These are phyloP conservation scores for Talaromyces atroroseus DNA, from an alignment of 2,329 filamentous ascomycete genomes.

Conservation along the genomic window DNA sequence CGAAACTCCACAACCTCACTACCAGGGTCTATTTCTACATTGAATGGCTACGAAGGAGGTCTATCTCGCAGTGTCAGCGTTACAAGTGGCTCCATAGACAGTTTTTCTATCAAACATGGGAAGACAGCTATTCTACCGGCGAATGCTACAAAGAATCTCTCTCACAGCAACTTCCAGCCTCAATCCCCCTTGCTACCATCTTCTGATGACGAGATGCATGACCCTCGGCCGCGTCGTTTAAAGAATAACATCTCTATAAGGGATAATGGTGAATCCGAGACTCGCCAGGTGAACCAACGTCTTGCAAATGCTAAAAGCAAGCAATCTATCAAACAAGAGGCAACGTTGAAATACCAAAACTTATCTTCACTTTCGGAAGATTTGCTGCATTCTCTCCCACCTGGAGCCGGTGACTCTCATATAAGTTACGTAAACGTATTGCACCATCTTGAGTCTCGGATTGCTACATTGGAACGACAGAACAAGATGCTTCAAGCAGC, in stretches of 20 bases:
- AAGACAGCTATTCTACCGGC: constrained; percentile 15
- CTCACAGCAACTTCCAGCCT: constrained; percentile 16
- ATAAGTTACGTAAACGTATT: constrained; percentile 17
- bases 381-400: constrained; percentile 23
- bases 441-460: constrained; percentile 31
- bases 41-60: constrained; percentile 11
- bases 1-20: constrained; percentile 11
- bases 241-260: neutral
- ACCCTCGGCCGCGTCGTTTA: neutral
- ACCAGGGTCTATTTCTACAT: constrained; percentile 10
- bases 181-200: constrained; percentile 34
- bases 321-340: neutral
- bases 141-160: constrained; percentile 17
- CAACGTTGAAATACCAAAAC: constrained; percentile 14
- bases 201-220: constrained; percentile 31
- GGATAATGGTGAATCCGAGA: neutral
- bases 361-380: neutral
- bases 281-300: neutral
- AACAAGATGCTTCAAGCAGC: constrained; percentile 40
- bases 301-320: neutral
- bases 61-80: constrained; percentile 13
- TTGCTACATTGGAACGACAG: constrained; percentile 37
- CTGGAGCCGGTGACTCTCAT: constrained; percentile 18
- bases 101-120: neutral
- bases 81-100: constrained; percentile 10